phyloP scores from a whole-genome alignment of 352 stramenopile species.

The Pythium rhizo-oryzae region DNA sequence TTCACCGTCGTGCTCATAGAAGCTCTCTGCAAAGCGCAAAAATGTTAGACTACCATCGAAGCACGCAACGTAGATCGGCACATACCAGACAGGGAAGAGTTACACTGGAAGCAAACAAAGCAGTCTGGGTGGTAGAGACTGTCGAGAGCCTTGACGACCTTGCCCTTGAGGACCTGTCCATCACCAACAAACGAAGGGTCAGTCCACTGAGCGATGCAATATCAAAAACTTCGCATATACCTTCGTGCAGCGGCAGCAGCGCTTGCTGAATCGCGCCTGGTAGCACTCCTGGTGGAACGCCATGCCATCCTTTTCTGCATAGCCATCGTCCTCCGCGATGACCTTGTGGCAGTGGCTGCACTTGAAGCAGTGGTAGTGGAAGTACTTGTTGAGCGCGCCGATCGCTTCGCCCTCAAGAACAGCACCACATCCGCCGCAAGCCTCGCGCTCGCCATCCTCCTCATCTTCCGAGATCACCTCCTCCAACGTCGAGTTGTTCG shows the following conservation, averaged over 20 bases:
- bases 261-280: conserved; percentile 77
- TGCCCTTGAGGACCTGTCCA: conserved; percentile 69
- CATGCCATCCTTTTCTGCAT: conserved; percentile 82
- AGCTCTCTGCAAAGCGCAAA: conserved; percentile 56
- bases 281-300: conserved; percentile 84
- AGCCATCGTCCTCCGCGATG: conserved; percentile 80
- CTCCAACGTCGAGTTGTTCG: conserved; percentile 20
- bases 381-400: conserved; percentile 80
- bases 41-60: not conserved
- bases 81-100: conserved; percentile 67
- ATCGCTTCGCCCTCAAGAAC: conserved; percentile 82
- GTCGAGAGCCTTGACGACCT: conserved; percentile 85
- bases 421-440: conserved; percentile 67
- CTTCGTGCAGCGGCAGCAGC: conserved; percentile 77
- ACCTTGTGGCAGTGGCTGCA: conserved; percentile 71
- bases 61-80: not conserved
- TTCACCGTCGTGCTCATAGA: conserved; percentile 79
- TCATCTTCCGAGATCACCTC: conserved; percentile 36
- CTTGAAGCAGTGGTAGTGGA: conserved; percentile 88
- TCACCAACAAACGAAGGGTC: too few species aligned
- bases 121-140: conserved; percentile 85
- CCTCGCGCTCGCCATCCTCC: conserved; percentile 70
- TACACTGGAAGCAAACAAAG: conserved; percentile 83
- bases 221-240: conserved; percentile 19
- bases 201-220: not conserved